Evolutionary conservation across 192 early-diverging fungal genomes (phyloP).

Genomic region (Backusella australiensis): DNA sequence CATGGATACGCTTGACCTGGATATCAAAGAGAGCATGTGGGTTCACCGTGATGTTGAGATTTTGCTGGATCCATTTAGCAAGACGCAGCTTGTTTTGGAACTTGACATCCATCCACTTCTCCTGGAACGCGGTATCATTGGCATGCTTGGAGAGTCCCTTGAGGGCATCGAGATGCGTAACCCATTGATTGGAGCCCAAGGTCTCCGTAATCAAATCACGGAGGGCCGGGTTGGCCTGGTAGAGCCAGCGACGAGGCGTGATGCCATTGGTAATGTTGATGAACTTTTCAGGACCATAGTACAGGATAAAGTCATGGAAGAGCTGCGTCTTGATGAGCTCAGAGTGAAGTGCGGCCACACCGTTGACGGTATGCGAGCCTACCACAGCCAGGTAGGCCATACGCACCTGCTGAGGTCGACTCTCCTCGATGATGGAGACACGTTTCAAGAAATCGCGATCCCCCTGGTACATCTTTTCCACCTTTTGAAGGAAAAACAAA

Average conservation of each 20-base stretch:
- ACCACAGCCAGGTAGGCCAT: conserved; percentile 96
- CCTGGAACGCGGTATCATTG: conserved; percentile 69
- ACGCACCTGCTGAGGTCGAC: conserved; percentile 86
- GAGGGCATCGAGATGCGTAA: conserved; percentile 74
- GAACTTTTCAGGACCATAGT: conserved; percentile 85
- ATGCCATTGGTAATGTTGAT: conserved; percentile 98
- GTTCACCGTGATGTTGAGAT: conserved; percentile 69
- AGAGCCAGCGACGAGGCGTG: conserved; percentile 96
- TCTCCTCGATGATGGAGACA: conserved; percentile 96
- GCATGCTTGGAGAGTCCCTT: conserved; percentile 60
- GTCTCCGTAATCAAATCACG: conserved; percentile 78
- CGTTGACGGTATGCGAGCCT: conserved; percentile 96
- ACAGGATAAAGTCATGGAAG: conserved; percentile 89
- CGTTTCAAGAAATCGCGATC: conserved; percentile 83
- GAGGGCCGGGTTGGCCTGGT: conserved; percentile 92
- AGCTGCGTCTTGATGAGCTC: conserved; percentile 78
- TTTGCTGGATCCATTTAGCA: conserved; percentile 77
- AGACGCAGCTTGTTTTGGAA: conserved; percentile 88
- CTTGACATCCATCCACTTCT: conserved; percentile 90
- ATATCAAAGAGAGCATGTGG: conserved; percentile 94
- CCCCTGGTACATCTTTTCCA: conserved; percentile 81
- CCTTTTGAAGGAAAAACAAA: conserved; percentile 94
- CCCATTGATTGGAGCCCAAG: conserved; percentile 74
- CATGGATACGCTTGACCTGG: conserved; percentile 98
- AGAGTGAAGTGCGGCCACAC: conserved; percentile 89